These are phyloP conservation scores for Phallus indusiatus DNA, from an alignment of 768 basidiomycete genomes.

Conservation along the genomic window DNA sequence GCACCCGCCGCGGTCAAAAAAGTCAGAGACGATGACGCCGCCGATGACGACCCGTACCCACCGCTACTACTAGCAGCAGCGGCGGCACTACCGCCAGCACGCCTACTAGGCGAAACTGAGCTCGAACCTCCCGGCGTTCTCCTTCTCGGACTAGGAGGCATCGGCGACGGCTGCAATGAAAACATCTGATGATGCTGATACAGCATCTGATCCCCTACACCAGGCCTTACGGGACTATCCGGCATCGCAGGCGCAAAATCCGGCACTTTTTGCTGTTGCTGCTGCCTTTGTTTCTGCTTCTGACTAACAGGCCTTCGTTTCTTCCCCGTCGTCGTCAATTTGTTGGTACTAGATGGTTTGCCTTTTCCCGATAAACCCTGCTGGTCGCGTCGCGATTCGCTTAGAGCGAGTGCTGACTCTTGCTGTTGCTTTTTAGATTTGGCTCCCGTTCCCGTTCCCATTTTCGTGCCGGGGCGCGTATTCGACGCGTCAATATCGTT, in stretches of 20 bases:
- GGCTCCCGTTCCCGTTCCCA: background rate
- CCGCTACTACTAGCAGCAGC: too few species aligned
- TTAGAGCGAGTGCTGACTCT: too few species aligned
- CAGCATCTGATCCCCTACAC: slow-evolving; percentile 9
- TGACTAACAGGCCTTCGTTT: too few species aligned
- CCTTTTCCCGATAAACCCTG: too few species aligned
- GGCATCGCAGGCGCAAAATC: slow-evolving; percentile 7
- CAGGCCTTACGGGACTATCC: slow-evolving; percentile 1
- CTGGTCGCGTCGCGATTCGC: too few species aligned
- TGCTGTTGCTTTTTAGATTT: too few species aligned
- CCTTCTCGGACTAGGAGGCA: background rate
- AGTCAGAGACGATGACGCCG: background rate
- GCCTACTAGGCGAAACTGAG: too few species aligned
- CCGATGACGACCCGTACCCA: background rate
- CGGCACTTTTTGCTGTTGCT: background rate
- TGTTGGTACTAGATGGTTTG: too few species aligned
- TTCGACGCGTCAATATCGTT: background rate
- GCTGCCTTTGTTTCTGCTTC: background rate
- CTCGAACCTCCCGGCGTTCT: background rate
- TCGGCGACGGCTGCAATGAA: slow-evolving; percentile 4
- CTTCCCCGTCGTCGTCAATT: too few species aligned
- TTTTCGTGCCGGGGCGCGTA: background rate
- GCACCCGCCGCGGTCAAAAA: background rate
- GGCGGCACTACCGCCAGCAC: too few species aligned
- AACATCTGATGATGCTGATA: background rate